phyloP scores from a whole-genome alignment of 352 stramenopile genomes.

The Achlya hypogyna region DNA sequence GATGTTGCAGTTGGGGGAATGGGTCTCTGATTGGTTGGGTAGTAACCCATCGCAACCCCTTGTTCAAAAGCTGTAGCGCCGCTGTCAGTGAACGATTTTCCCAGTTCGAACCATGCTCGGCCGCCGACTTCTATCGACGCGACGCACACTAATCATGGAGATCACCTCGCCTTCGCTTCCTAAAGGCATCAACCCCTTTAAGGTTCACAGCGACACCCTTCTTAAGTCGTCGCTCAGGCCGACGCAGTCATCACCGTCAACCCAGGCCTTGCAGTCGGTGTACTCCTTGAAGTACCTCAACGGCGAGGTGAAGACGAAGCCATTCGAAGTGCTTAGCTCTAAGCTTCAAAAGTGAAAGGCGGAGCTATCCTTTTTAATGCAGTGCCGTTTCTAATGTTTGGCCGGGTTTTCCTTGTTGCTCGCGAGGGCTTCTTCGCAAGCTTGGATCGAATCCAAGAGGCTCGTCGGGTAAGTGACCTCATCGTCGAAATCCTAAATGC shows the following conservation, averaged over 20 bases:
- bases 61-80: too few relatives aligned
- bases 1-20: background rate
- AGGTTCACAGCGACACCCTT: slow-evolving; percentile 47
- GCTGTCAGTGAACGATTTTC: too few relatives aligned
- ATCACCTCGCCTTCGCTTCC: background rate
- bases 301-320: slow-evolving; percentile 33
- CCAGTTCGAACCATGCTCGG: too few relatives aligned
- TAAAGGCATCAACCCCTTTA: slow-evolving; percentile 53
- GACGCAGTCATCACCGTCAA: background rate
- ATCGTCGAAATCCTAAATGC: slow-evolving; percentile 47
- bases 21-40: background rate
- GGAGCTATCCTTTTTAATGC: too few relatives aligned
- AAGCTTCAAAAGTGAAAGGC: slow-evolving; percentile 48
- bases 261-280: slow-evolving; percentile 17
- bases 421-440: slow-evolving; percentile 13
- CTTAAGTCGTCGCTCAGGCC: slow-evolving; percentile 25
- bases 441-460: slow-evolving; percentile 49
- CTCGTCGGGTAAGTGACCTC: slow-evolving; percentile 48
- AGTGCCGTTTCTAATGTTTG: background rate
- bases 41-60: too few relatives aligned
- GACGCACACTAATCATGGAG: background rate
- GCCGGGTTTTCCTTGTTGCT: background rate
- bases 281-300: slow-evolving; percentile 66
- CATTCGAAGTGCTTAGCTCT: slow-evolving; percentile 51
- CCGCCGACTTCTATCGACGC: background rate